Percentiles rank a stretch among this genome's conserved stretches.
These are phyloP conservation scores for Streptanthus diversifolius DNA, from an alignment of 345 rosid genomes.

Conservation along the genomic window DNA sequence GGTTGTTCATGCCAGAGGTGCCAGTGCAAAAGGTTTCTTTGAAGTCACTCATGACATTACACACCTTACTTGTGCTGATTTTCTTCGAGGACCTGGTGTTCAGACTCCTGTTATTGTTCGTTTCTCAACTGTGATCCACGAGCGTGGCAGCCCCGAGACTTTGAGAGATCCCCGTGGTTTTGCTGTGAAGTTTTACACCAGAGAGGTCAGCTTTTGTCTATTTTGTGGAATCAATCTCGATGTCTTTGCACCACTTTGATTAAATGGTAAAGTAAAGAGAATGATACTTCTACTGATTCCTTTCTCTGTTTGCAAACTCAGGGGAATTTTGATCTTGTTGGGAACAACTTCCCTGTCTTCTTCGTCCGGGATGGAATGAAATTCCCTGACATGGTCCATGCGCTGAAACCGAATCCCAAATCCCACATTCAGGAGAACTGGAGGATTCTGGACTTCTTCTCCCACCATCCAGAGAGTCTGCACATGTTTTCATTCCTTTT, in stretches of 20 bases:
- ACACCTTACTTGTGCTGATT: conserved; percentile 79
- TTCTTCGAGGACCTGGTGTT: conserved; percentile 86
- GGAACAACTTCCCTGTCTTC: conserved; percentile 97
- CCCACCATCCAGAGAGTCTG: conserved; percentile 92
- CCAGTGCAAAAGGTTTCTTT: conserved; percentile 98
- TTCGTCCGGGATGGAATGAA: conserved; percentile 94
- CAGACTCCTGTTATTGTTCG: conserved; percentile 97
- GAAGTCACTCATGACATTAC: conserved; percentile 94
- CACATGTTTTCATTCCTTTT: conserved; percentile 85
- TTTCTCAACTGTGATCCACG: conserved; percentile 96
- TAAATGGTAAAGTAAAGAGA: neutral
- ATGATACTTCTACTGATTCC: neutral
- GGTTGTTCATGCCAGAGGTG: conserved; percentile 98
- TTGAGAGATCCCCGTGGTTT: conserved; percentile 94
- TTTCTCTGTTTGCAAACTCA: conserved; percentile 30
- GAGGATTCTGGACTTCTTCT: conserved; percentile 92
- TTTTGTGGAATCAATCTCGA: neutral
- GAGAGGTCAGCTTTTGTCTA: conserved; percentile 60
- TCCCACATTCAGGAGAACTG: conserved; percentile 93
- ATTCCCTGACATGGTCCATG: conserved; percentile 93
- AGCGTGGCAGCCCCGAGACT: conserved; percentile 99
- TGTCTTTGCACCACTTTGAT: neutral
- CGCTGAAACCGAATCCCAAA: conserved; percentile 95
- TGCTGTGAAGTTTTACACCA: conserved; percentile 95
- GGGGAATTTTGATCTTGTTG: conserved; percentile 99